A percentile compares a stretch with the other conserved stretches of the same genome.
phyloP scores from a whole-genome alignment of 2,329 filamentous ascomycete genomes.

The Madurella fahalii region DNA sequence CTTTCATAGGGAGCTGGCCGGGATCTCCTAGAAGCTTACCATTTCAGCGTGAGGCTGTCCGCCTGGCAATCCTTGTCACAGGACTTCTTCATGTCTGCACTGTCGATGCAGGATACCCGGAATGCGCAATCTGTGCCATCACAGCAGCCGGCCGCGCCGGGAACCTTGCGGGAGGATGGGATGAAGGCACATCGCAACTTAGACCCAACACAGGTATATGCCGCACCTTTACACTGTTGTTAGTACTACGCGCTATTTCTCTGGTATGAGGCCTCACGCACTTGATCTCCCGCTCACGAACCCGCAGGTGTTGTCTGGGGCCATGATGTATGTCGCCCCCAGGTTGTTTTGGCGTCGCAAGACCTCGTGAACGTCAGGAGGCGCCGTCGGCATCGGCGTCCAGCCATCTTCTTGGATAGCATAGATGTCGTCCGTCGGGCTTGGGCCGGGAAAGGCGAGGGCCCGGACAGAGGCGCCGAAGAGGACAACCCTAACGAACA shows the following conservation, averaged over 20 bases:
- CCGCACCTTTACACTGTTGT: conserved; percentile 30
- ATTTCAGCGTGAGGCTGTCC: conserved; percentile 43
- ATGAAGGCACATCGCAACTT: conserved; percentile 39
- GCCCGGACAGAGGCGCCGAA: conserved; percentile 35
- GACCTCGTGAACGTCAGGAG: conserved; percentile 35
- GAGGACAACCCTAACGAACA: conserved; percentile 28
- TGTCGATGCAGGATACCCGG: conserved; percentile 39
- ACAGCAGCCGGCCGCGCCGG: conserved; percentile 44
- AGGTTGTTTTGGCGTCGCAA: conserved; percentile 30
- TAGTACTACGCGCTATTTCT: neutral
- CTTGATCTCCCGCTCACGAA: conserved; percentile 41
- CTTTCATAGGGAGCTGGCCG: neutral
- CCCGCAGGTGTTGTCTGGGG: conserved; percentile 49
- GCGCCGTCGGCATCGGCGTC: conserved; percentile 40
- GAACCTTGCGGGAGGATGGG: conserved; percentile 26
- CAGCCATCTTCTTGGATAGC: conserved; percentile 34
- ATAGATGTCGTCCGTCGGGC: conserved; percentile 32
- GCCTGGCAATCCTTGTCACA: conserved; percentile 40
- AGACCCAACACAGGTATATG: conserved; percentile 37
- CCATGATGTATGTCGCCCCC: conserved; percentile 38
- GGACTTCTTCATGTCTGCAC: conserved; percentile 30
- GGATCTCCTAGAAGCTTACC: conserved; percentile 31
- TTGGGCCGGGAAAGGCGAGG: conserved; percentile 33
- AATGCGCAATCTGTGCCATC: conserved; percentile 33
- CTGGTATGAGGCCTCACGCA: conserved; percentile 18